Evolutionary conservation across 345 rosid species (phyloP).

Genomic region (Litchi chinensis): DNA sequence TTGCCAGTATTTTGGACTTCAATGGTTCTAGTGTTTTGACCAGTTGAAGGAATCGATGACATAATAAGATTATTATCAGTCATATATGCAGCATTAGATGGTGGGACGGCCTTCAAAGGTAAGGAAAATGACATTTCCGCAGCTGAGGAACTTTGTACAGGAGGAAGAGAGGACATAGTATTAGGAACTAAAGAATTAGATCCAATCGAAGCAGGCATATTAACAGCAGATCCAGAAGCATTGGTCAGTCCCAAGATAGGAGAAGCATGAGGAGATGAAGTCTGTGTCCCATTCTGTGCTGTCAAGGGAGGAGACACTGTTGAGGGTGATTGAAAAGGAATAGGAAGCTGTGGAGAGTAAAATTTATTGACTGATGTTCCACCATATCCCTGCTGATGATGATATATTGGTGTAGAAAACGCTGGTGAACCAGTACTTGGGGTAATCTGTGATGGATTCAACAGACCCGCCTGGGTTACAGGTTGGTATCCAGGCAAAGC

Average conservation of each 20-base stretch:
- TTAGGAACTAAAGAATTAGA: slow-evolving; percentile 15
- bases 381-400: slow-evolving; percentile 32
- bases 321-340: slow-evolving; percentile 25
- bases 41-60: slow-evolving; percentile 22
- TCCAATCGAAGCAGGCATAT: slow-evolving; percentile 13
- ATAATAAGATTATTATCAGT: slow-evolving; percentile 6
- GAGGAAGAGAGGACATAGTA: slow-evolving; percentile 8
- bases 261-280: slow-evolving; percentile 16
- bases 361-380: slow-evolving; percentile 19
- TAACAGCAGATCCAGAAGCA: slow-evolving; percentile 24
- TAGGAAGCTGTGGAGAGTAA: slow-evolving; percentile 15
- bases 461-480: slow-evolving; percentile 13
- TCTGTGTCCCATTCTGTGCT: slow-evolving; percentile 20
- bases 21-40: slow-evolving; percentile 13
- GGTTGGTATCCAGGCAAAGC: slow-evolving; percentile 24
- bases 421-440: slow-evolving; percentile 25
- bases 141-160: slow-evolving; percentile 16
- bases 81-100: slow-evolving; percentile 21
- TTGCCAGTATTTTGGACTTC: slow-evolving; percentile 21
- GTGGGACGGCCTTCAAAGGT: neutral
- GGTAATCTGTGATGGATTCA: slow-evolving; percentile 26
- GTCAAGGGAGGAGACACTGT: slow-evolving; percentile 23
- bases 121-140: slow-evolving; percentile 11
- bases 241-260: slow-evolving; percentile 19
- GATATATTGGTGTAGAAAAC: slow-evolving; percentile 18